Percentiles rank a stretch among this genome's conserved stretches.
Conservation (phyloP, 2,329 filamentous ascomycete species). For the Alternaria brassicicola region DNA sequence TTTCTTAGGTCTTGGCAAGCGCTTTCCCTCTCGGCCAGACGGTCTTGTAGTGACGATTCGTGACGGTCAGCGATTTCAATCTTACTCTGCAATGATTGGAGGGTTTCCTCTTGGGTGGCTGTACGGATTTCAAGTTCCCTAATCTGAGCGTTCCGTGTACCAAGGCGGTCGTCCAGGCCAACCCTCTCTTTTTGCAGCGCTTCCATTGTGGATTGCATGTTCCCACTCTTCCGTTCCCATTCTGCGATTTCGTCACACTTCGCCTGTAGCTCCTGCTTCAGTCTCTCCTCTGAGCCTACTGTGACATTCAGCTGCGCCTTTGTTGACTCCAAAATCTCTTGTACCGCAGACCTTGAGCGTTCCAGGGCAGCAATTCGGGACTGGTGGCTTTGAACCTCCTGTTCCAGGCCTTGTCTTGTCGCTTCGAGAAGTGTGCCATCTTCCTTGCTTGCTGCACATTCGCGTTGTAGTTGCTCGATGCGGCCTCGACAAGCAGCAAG, state of each 20-base stretch:
- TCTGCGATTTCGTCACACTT: conserved; percentile 37
- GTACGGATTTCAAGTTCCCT: conserved; percentile 32
- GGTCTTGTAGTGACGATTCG: conserved; percentile 30
- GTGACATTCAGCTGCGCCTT: conserved; percentile 31
- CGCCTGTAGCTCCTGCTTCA: conserved; percentile 31
- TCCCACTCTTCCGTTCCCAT: conserved; percentile 25
- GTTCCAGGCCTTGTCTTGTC: conserved; percentile 29
- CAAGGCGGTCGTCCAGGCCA: conserved; percentile 27
- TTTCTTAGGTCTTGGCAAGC: conserved; percentile 19
- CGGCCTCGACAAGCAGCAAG: conserved; percentile 43
- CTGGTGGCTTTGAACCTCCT: conserved; percentile 39
- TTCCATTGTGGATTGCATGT: conserved; percentile 29
- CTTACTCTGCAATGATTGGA: conserved; percentile 23
- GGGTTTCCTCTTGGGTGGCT: conserved; percentile 28
- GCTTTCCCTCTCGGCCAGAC: conserved; percentile 30
- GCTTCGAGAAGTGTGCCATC: conserved; percentile 25
- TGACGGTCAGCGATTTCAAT: conserved; percentile 29
- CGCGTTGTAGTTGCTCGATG: conserved; percentile 42
- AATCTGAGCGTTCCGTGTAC: conserved; percentile 21
- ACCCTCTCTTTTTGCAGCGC: conserved; percentile 33
- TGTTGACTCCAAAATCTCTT: conserved; percentile 30
- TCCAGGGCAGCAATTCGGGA: conserved; percentile 38
- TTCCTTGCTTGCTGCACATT: conserved; percentile 37
- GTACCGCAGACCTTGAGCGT: conserved; percentile 30
- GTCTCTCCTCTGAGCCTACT: conserved; percentile 21